phyloP scores from a whole-genome alignment of 148 eudicot genomes.

The Arctostaphylos glauca region DNA sequence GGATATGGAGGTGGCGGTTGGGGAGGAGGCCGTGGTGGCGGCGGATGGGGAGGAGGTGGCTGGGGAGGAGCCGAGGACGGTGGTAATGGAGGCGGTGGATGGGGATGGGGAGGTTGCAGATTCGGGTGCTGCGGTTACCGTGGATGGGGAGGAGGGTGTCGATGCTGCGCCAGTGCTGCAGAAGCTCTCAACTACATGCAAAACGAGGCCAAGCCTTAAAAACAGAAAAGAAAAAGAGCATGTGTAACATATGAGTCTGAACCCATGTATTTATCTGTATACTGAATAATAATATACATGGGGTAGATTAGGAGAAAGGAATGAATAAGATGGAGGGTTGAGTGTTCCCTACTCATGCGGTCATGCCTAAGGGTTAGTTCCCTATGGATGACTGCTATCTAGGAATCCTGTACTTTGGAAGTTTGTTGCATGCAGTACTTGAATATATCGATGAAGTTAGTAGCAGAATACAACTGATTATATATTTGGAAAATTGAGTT shows the following conservation, averaged over 20 bases:
- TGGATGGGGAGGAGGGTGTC: not conserved
- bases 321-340: not conserved
- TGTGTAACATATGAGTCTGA: slow-evolving; percentile 8
- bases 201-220: slow-evolving; percentile 7
- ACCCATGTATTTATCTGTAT: not conserved
- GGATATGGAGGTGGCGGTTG: no score
- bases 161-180: not conserved
- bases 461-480: no score
- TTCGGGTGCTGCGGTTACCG: not conserved
- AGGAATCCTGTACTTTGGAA: not conserved
- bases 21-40: not conserved
- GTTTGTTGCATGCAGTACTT: not conserved
- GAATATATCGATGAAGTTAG: not conserved
- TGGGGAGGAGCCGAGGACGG: not conserved
- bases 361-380: slow-evolving; percentile 14
- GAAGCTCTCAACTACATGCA: not conserved
- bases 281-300: not conserved
- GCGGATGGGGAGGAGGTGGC: not conserved
- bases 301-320: not conserved
- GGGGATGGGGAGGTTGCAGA: not conserved
- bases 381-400: not conserved
- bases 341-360: not conserved
- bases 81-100: not conserved
- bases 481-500: not conserved
- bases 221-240: not conserved